Evolutionary conservation across 805 yeast species (phyloP).

Genomic region (Cephaloascus albidus): DNA sequence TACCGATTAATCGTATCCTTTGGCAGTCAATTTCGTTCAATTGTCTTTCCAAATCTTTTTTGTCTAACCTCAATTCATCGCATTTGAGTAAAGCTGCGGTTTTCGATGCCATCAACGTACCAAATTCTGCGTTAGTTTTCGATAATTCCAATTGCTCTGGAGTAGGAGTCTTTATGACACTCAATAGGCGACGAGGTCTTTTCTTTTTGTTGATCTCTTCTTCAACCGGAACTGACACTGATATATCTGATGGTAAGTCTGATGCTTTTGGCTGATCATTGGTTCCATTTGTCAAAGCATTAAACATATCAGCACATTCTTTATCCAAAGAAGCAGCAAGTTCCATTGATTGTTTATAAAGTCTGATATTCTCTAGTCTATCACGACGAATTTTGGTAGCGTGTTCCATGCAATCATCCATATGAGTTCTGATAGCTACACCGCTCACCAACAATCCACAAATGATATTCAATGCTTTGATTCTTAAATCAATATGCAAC

Average conservation of each 20-base stretch:
- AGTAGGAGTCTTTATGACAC: slow-evolving; percentile 28
- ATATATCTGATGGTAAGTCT: slow-evolving; percentile 1
- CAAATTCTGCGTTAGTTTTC: slow-evolving; percentile 30
- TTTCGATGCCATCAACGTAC: slow-evolving; percentile 33
- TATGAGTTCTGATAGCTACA: slow-evolving; percentile 44
- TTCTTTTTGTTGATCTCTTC: slow-evolving; percentile 10
- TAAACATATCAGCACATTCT: slow-evolving; percentile 14
- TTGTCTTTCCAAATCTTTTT: slow-evolving; percentile 46
- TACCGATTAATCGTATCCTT: slow-evolving; percentile 66
- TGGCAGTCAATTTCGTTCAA: slow-evolving; percentile 69
- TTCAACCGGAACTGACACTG: slow-evolving; percentile 3
- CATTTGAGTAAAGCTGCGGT: slow-evolving; percentile 27
- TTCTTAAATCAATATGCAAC: slow-evolving; percentile 43
- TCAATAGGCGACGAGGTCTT: slow-evolving; percentile 12
- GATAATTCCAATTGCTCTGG: slow-evolving; percentile 28
- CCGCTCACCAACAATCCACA: slow-evolving; percentile 56
- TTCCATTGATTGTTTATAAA: slow-evolving; percentile 45
- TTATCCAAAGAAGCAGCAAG: slow-evolving; percentile 36
- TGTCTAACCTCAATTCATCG: slow-evolving; percentile 37
- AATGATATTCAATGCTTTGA: slow-evolving; percentile 51
- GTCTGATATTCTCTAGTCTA: slow-evolving; percentile 56
- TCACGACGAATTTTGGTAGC: slow-evolving; percentile 54
- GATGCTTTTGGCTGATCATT: slow-evolving; percentile 1
- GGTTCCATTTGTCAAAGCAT: not conserved
- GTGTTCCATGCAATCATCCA: slow-evolving; percentile 63